Evolutionary conservation across 179 eudicot species (phyloP).

Genomic region (Beta macrorhiza): DNA sequence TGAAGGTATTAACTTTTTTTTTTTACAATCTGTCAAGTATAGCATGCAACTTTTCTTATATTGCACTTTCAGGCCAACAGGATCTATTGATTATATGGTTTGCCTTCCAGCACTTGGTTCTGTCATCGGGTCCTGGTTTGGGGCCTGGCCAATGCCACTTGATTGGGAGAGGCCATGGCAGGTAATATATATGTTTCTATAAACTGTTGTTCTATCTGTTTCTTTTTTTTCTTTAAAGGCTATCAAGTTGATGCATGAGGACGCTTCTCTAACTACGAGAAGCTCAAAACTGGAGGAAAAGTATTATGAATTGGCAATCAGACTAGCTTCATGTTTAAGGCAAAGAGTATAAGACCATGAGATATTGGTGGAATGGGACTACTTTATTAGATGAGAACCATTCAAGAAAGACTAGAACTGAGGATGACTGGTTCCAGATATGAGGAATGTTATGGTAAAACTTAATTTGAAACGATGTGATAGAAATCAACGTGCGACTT

Average conservation of each 20-base stretch:
- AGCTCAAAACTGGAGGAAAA: too few relatives aligned
- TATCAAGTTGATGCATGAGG: not conserved
- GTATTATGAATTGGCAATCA: too few relatives aligned
- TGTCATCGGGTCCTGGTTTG: slow-evolving; percentile 91
- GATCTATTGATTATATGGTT: slow-evolving; percentile 61
- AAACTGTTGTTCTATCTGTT: not conserved
- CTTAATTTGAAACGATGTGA: too few relatives aligned
- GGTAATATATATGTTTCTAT: slow-evolving; percentile 42
- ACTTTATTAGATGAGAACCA: too few relatives aligned
- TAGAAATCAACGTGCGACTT: too few relatives aligned
- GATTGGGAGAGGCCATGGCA: slow-evolving; percentile 99
- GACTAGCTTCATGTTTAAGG: too few relatives aligned
- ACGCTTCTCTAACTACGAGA: too few relatives aligned
- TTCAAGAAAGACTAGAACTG: too few relatives aligned
- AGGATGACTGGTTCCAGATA: too few relatives aligned
- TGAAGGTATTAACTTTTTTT: not conserved
- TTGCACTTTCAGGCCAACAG: slow-evolving; percentile 50
- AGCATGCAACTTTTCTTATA: not conserved
- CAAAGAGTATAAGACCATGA: too few relatives aligned
- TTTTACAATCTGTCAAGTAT: slow-evolving; percentile 1
- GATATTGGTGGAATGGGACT: too few relatives aligned
- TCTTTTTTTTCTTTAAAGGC: not conserved
- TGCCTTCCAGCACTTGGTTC: slow-evolving; percentile 91
- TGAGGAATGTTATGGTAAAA: too few relatives aligned
- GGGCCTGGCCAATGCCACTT: slow-evolving; percentile 99